A percentile compares a stretch with the other conserved stretches of the same genome.
Evolutionary conservation across 1,139 yeast species (phyloP).

Genomic region (Debaryomycetaceae sp.): DNA sequence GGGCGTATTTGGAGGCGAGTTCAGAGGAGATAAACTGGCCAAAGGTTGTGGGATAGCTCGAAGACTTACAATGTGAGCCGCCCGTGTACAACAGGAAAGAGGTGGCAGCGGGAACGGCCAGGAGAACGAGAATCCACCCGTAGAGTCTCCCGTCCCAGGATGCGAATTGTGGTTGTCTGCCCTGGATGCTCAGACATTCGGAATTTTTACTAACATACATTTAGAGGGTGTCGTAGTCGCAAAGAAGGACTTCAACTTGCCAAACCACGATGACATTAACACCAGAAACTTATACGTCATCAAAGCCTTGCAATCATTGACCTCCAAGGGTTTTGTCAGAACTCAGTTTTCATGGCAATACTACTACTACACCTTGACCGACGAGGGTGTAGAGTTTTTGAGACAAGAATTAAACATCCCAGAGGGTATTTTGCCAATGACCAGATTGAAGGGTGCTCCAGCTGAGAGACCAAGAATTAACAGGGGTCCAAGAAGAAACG

Average conservation of each 20-base stretch:
- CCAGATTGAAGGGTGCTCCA: conserved; percentile 93
- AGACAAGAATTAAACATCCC: conserved; percentile 98
- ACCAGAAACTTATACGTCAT: conserved; percentile 97
- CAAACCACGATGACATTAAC: conserved; percentile 97
- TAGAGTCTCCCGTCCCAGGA: too few relatives aligned
- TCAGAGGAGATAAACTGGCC: too few relatives aligned
- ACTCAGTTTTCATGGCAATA: conserved; percentile 99
- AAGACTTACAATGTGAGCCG: too few relatives aligned
- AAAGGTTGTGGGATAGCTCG: too few relatives aligned
- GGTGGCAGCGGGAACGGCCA: too few relatives aligned
- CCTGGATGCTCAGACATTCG: too few relatives aligned
- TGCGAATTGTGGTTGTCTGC: too few relatives aligned
- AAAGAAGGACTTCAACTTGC: conserved; percentile 97
- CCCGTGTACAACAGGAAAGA: too few relatives aligned
- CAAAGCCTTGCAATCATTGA: conserved; percentile 99
- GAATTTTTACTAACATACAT: conserved; percentile 23
- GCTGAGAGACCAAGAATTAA: conserved; percentile 65
- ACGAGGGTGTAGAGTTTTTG: conserved; percentile 98
- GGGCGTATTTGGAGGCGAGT: too few relatives aligned
- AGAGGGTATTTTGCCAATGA: conserved; percentile 97
- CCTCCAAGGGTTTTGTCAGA: conserved; percentile 98
- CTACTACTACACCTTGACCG: conserved; percentile 99
- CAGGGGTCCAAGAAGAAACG: conserved; percentile 37
- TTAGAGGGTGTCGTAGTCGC: conserved; percentile 99
- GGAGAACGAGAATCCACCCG: too few relatives aligned